Percentiles rank a stretch among this genome's conserved stretches.
phyloP scores from a whole-genome alignment of 768 basidiomycete species.

The Suillus hirtellus region DNA sequence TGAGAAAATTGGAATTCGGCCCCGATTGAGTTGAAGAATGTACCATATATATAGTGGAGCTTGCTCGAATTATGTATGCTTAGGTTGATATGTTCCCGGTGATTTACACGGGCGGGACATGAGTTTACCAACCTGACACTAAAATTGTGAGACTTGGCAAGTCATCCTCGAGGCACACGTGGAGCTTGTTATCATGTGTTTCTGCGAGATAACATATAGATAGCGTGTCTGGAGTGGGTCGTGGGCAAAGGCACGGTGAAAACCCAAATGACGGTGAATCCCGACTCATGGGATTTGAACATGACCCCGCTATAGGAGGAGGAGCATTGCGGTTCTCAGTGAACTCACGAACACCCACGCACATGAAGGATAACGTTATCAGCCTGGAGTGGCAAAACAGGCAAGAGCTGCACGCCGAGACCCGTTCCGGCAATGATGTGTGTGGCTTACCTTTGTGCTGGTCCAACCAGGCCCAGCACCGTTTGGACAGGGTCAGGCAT shows the following conservation, averaged over 20 bases:
- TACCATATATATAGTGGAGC: conserved; percentile 5
- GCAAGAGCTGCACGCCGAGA: not conserved
- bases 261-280: not conserved
- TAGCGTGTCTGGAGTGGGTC: not conserved
- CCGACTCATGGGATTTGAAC: not conserved
- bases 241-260: not conserved
- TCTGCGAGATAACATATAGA: not conserved
- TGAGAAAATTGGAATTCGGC: conserved; percentile 21
- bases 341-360: conserved; percentile 2
- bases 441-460: not conserved
- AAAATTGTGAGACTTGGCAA: not conserved
- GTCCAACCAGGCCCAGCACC: not conserved
- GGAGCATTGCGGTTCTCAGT: not conserved
- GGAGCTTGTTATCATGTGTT: not conserved
- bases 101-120: not conserved
- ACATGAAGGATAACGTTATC: not conserved
- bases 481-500: not conserved
- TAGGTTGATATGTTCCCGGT: not conserved
- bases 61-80: not conserved
- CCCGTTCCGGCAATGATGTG: not conserved
- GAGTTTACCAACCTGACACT: not conserved
- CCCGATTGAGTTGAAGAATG: conserved; percentile 9
- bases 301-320: not conserved
- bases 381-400: not conserved
- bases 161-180: not conserved